phyloP scores from a whole-genome alignment of 495 filamentous ascomycete genomes.

The Parmelia sp. region DNA sequence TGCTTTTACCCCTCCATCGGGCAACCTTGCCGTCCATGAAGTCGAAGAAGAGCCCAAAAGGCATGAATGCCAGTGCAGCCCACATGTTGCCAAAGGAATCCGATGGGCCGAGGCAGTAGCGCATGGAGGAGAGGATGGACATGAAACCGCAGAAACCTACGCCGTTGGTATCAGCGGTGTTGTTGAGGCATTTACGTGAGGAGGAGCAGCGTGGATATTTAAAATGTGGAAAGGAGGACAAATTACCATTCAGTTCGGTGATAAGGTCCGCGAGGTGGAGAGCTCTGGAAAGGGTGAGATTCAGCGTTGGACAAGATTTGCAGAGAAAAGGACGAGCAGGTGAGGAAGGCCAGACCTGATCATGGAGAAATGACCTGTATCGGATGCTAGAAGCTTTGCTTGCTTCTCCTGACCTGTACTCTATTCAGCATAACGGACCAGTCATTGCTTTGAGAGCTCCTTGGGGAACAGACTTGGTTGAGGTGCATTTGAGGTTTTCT shows the following conservation, averaged over 20 bases:
- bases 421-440: not conserved
- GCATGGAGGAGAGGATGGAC: conserved; percentile 93
- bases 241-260: conserved; percentile 84
- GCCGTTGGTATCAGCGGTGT: not conserved
- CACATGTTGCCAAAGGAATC: conserved; percentile 60
- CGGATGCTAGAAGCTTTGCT: conserved; percentile 68
- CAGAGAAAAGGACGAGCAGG: conserved; percentile 7
- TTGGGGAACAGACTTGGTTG: conserved; percentile 23
- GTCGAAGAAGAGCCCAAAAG: conserved; percentile 94
- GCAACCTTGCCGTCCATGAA: conserved; percentile 98
- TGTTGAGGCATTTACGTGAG: not conserved
- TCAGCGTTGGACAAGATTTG: conserved; percentile 24
- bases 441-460: not conserved
- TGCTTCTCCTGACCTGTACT: conserved; percentile 70
- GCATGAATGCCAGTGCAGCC: conserved; percentile 79
- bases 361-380: conserved; percentile 74
- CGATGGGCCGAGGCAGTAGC: conserved; percentile 79
- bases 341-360: conserved; percentile 46
- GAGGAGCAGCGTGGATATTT: not conserved
- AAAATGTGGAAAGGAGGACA: not conserved
- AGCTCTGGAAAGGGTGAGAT: conserved; percentile 45
- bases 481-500: conserved; percentile 17
- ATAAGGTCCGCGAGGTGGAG: conserved; percentile 93
- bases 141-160: conserved; percentile 62
- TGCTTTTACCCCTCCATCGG: conserved; percentile 90